These are phyloP conservation scores for Monosporascus sp. DNA, from an alignment of 2,329 filamentous ascomycete species.

Conservation along the genomic window DNA sequence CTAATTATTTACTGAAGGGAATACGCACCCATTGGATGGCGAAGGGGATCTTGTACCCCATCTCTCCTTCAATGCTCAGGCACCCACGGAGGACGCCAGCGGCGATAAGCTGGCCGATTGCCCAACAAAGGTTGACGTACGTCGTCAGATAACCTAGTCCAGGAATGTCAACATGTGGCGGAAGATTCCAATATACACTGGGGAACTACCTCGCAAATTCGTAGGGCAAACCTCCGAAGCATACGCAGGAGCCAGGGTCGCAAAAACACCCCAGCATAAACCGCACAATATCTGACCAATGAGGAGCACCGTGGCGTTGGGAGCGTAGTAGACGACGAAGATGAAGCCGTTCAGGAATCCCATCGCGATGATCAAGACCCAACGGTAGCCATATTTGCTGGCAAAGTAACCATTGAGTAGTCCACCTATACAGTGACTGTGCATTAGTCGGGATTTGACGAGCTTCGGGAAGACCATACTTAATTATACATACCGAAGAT, in stretches of 20 bases:
- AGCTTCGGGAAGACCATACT: too few relatives aligned
- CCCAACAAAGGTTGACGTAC: constrained; percentile 43
- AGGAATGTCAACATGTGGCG: neutral
- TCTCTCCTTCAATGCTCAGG: constrained; percentile 28
- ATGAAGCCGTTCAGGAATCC: constrained; percentile 24
- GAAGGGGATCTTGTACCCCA: constrained; percentile 39
- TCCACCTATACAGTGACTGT: constrained; percentile 13
- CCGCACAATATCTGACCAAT: constrained; percentile 26
- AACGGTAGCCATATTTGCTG: constrained; percentile 23
- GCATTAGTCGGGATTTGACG: neutral
- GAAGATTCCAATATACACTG: neutral
- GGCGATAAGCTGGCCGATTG: constrained; percentile 36
- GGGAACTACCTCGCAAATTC: constrained; percentile 19
- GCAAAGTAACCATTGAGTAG: constrained; percentile 25
- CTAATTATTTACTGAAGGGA: neutral
- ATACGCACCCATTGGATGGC: constrained; percentile 35
- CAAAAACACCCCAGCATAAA: constrained; percentile 27
- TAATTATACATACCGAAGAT: constrained; percentile 20
- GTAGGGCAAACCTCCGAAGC: constrained; percentile 30
- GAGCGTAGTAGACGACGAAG: constrained; percentile 24
- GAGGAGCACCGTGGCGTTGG: constrained; percentile 15
- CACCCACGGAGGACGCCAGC: constrained; percentile 35
- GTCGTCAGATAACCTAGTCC: constrained; percentile 31
- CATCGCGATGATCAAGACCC: constrained; percentile 24
- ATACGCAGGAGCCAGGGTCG: constrained; percentile 28